Conservation (phyloP, 805 yeast genomes). For the Maudiozyma pseudohumilis region DNA sequence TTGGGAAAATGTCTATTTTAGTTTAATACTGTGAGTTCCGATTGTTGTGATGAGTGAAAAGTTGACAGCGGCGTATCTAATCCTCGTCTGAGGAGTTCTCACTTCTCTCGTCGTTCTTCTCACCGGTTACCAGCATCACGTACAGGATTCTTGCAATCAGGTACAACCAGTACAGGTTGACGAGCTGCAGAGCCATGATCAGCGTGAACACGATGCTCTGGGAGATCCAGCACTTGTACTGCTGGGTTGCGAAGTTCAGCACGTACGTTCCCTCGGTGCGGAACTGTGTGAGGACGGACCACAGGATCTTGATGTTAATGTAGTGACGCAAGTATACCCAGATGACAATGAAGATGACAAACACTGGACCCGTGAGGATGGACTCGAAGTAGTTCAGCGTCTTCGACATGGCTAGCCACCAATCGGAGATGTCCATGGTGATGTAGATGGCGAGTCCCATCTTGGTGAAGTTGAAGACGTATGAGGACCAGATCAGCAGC, state of each 20-base stretch:
- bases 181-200: slow-evolving; percentile 70
- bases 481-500: slow-evolving; percentile 74
- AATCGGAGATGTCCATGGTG: slow-evolving; percentile 96
- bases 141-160: slow-evolving; percentile 69
- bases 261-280: slow-evolving; percentile 72
- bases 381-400: slow-evolving; percentile 77
- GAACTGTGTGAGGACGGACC: slow-evolving; percentile 84
- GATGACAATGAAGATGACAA: slow-evolving; percentile 50
- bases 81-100: slow-evolving; percentile 47
- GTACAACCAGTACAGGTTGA: slow-evolving; percentile 81
- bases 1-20: no score
- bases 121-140: slow-evolving; percentile 52
- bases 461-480: slow-evolving; percentile 92
- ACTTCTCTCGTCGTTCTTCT: slow-evolving; percentile 71
- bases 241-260: slow-evolving; percentile 79
- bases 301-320: slow-evolving; percentile 67
- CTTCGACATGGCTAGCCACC: slow-evolving; percentile 76
- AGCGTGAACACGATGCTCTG: slow-evolving; percentile 79
- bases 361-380: slow-evolving; percentile 50
- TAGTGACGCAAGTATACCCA: slow-evolving; percentile 92
- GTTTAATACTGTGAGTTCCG: no score
- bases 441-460: slow-evolving; percentile 86
- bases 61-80: no score
- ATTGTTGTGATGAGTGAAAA: no score
- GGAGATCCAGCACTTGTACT: slow-evolving; percentile 93